Base-by-base conservation (phyloP, 768 basidiomycete genomes). In the Lactarius akahatsu region DNA sequence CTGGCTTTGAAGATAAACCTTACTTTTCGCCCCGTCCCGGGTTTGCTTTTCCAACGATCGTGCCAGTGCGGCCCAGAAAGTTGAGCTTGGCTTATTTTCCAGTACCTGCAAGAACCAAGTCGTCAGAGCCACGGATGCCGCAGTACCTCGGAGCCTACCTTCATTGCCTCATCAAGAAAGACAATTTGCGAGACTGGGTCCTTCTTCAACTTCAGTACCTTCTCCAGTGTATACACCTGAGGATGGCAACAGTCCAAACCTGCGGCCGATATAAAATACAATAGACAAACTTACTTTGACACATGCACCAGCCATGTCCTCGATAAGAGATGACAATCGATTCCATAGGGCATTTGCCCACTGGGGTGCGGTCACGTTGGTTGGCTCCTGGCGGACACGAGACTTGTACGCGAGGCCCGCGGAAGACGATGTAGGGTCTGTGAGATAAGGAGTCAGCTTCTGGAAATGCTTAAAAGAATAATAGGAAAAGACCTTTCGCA, bases 131-230 rank as follows among this genome's bases (percentile, higher is more conserved):
- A 41, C 20, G 28, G 54, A 7, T 1, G 28, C 9, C 5, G 11
- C 4, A 7, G n/a, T 34, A 28, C n/a, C 4, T n/a, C 41, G 13
- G 40, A 40, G 41, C 78, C 57, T 20, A 93, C 94, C 80, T 94
- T 92, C 90, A 98, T 91, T 0, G 91, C 93, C 74, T 96, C 95
- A 61, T 97, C 96, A 32, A 98, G 77, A 77, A 98, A 98, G 3
- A 90, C 78, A 0, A 82, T 78, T 65, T 92, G 89, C 0, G 91
- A 88, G 40, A 83, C 78, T 0, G 89, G 80, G 73, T 98, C 96
- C 75, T 85, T 90, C 80, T 98, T 98, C 72, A 96, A 76, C 72
- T 85, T 87, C 41, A 98, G 80, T 2, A 98, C 96, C 73, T 94
- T 97, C 77, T 98, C 96, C 6, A 99, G 84, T 0, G 90, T 91